These are phyloP conservation scores for Ricinus communis DNA, from an alignment of 345 rosid genomes.

Conservation along the genomic window DNA sequence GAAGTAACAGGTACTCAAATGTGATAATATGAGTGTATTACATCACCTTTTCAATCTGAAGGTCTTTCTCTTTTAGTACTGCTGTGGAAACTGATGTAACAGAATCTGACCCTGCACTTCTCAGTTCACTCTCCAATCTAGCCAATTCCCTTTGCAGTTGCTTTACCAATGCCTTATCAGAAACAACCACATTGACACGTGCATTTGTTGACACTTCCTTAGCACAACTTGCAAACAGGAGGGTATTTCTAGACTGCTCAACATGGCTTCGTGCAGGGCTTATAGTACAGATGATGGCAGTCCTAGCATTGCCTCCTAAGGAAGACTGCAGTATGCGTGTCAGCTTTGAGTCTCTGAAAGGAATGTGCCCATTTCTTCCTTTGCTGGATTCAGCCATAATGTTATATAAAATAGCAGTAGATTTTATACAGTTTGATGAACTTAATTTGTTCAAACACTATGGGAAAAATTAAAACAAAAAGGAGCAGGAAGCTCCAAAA, in stretches of 20 bases:
- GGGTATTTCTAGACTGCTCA: conserved; percentile 92
- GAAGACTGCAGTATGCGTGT: conserved; percentile 93
- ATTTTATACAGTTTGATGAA: conserved; percentile 1
- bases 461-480: neutral
- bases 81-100: conserved; percentile 43
- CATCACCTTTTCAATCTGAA: conserved; percentile 72
- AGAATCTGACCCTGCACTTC: conserved; percentile 42
- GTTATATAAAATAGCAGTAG: conserved; percentile 10
- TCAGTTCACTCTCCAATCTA: conserved; percentile 75
- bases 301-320: conserved; percentile 90
- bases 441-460: neutral
- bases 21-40: conserved; percentile 8
- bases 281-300: conserved; percentile 87
- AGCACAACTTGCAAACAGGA: conserved; percentile 93
- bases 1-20: neutral
- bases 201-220: conserved; percentile 91
- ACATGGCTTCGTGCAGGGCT: conserved; percentile 93
- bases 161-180: conserved; percentile 86
- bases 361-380: conserved; percentile 85
- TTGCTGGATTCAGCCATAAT: conserved; percentile 63
- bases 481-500: neutral
- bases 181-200: conserved; percentile 78
- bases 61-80: conserved; percentile 67
- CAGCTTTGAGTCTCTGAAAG: conserved; percentile 91
- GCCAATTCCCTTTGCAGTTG: conserved; percentile 85